Evolutionary conservation across 305 asterid genomes (phyloP), one percentile per base, ranked within the genome.

Genomic region (Andrographis paniculata): DNA sequence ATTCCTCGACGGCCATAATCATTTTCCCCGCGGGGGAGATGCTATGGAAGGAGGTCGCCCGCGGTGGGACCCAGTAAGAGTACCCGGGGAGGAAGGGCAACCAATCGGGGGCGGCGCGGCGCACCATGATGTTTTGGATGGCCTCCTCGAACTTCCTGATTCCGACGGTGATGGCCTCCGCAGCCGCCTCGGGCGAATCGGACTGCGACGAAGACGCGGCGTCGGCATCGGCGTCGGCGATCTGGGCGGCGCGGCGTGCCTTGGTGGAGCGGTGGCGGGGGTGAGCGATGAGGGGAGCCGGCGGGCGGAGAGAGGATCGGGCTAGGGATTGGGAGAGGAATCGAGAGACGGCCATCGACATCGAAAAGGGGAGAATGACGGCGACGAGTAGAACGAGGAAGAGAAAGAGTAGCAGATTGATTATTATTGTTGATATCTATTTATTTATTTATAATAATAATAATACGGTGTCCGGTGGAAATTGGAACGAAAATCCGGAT

Each of bases 51-150:
- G 52, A 50, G 13, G 45, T 19, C 19, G 59, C 36, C 21, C 51
- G 65, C 6, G 58, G 65, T 20, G 84, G 87, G 57, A 75, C 78
- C 84, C 83, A 75, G 67, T 66, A 78, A 16, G 88, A 78, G 50
- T 65, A 68, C 0, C 88, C 88, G 2, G 88, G 88, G 13, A 70
- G 55, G 42, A 78, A 78, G 6, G 88, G 84, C n/a, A 78, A 55
- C 84, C 88, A 78, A 72, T 67, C 84, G 16, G 88, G 88, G 6
- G 88, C 72, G 9, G 84, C 70, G 38, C 80, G 80, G 42, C 84
- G 77, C 38, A 70, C 78, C 21, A 75, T 61, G 42, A 78, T 56
- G 15, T 62, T 62, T 30, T 72, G 76, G 48, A 78, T 69, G 3
- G 71, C 84, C 20, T 78, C 84, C 54, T 78, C 88, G 24, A 78